Conservation (phyloP, 176 grass and related monocot species). For the Rhynchospora tenuis region DNA sequence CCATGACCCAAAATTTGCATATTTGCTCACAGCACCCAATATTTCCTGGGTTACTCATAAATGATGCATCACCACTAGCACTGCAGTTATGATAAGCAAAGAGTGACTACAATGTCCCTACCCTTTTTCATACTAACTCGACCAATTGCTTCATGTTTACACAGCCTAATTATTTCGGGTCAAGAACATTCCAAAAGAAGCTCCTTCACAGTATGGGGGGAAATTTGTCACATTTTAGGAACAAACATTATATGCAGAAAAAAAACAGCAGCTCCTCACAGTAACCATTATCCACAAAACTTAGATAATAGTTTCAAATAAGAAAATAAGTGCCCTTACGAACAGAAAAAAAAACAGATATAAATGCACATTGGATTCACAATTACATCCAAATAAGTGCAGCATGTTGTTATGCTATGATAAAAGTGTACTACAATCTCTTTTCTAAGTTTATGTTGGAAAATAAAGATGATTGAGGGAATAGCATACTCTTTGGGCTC, state of each 20-base stretch:
- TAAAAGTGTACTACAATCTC: not conserved
- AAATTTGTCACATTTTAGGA: not conserved
- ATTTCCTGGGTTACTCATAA: not conserved
- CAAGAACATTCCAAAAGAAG: not conserved
- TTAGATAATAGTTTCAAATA: no score
- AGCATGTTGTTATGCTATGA: no score
- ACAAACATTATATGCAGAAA: no score
- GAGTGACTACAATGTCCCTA: not conserved
- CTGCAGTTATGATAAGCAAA: not conserved
- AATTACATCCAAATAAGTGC: no score
- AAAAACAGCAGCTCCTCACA: not conserved
- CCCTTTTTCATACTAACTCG: not conserved
- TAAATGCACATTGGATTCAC: no score
- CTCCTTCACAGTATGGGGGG: not conserved
- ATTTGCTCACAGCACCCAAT: not conserved
- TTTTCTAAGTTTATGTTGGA: constrained; percentile 1
- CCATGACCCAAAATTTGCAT: not conserved
- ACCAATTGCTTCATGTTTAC: not conserved
- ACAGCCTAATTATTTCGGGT: not conserved
- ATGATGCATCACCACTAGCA: not conserved
- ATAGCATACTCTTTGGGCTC: constrained; percentile 88
- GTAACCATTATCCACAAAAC: not conserved
- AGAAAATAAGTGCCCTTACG: no score
- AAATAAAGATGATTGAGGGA: constrained; percentile 23
- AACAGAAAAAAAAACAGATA: no score